Base-by-base conservation (phyloP, 2,329 filamentous ascomycete species). In the Sarocladium brachiariae region DNA sequence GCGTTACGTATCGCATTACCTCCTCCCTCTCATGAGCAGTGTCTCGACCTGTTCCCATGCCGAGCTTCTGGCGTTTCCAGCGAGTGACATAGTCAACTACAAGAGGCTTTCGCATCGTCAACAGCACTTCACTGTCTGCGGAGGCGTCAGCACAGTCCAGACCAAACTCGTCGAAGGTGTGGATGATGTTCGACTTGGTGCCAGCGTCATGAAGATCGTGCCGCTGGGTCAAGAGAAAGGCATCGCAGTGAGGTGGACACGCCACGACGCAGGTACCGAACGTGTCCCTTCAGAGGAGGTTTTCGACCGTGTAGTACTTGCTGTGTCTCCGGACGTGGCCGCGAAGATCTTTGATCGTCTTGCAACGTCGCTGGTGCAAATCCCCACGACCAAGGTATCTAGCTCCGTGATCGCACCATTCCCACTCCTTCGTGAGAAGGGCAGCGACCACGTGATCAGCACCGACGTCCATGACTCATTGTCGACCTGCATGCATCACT, bases 41-140 rank as follows among this genome's bases (percentile, higher is more conserved):
- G 74, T 81, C 6, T 71, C 72, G 3, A 81, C 77, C 1, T 81
- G 77, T 56, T 69, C 76, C 0, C 78, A 81, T 50, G 62, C 67
- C 2, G 67, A 71, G 25, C 60, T 81, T 2, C 62, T 80, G 1
- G 60, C 62, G 0, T 81, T 78, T 23, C 78, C 78, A 0, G 78
- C 78, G 1, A 70, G 66, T 39, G 78, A 81, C 50, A 51, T 80
- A 4, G 66, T 73, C 19, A 69, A 67, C 11, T 81, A 80, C 59
- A 76, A 77, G 57, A 68, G 65, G 38, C 61, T 61, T 14, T 72
- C 74, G 1, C 65, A 73, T 34, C 63, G 71, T 1, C 66, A 70
- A n/a, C 68, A 72, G 23, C 76, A 80, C 54, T 79, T 73, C 50
- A 70, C 72, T 2, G 74, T 78, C 10, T 67, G 67, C 1, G 71